Conservation (phyloP, 495 filamentous ascomycete genomes). For the Podospora appendiculata region DNA sequence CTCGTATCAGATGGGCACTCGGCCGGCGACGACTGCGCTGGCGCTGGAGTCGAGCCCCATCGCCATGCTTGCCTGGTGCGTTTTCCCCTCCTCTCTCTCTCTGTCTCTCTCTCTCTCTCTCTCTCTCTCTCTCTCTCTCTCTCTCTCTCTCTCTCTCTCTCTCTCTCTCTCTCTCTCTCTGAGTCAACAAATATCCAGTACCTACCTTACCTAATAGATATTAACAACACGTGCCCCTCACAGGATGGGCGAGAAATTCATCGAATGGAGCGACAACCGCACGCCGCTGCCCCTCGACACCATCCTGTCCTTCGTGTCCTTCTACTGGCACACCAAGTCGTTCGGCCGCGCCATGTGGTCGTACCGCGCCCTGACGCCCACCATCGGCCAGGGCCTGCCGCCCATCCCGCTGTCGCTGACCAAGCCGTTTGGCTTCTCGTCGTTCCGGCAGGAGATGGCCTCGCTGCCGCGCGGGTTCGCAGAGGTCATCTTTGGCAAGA, state of each 20-base stretch:
- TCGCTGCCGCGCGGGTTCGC: constrained; percentile 44
- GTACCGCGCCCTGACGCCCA: constrained; percentile 35
- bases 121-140: no score
- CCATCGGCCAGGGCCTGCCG: background rate
- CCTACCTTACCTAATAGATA: background rate
- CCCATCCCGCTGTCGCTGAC: constrained; percentile 13
- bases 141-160: no score
- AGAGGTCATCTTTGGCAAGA: constrained; percentile 11
- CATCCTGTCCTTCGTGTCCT: constrained; percentile 45
- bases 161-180: no score
- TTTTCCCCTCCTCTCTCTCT: background rate
- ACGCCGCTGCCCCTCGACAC: constrained; percentile 5
- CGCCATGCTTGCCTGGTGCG: constrained; percentile 51
- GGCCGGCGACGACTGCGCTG: constrained; percentile 54
- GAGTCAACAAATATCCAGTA: background rate
- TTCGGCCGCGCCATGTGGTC: constrained; percentile 49
- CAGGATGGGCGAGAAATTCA: constrained; percentile 57
- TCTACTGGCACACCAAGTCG: constrained; percentile 60
- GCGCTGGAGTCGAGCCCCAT: constrained; percentile 48
- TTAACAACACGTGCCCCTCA: no score
- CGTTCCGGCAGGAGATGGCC: constrained; percentile 48
- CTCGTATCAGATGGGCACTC: constrained; percentile 46
- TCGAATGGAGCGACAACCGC: constrained; percentile 50
- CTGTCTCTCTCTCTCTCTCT: no score
- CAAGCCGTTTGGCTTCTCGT: constrained; percentile 53